A percentile compares a stretch with the other conserved stretches of the same genome.
Evolutionary conservation across 768 basidiomycete species (phyloP).

Genomic region (Podaxis pistillaris): DNA sequence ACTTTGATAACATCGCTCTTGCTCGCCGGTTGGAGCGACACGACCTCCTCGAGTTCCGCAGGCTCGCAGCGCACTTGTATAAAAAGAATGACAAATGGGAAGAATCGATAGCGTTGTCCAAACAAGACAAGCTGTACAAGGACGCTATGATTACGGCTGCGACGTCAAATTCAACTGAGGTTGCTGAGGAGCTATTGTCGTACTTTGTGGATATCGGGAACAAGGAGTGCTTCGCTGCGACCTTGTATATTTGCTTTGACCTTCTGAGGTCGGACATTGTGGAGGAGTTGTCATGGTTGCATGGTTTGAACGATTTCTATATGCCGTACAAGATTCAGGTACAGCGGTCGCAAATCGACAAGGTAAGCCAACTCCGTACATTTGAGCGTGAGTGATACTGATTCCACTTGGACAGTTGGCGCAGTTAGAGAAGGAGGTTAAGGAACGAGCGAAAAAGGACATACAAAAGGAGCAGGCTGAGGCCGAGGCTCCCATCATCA

Average conservation of each 20-base stretch:
- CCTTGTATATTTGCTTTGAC: conserved; percentile 93
- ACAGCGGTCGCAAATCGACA: conserved; percentile 75
- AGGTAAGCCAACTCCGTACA: conserved; percentile 38
- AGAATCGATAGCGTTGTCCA: conserved; percentile 91
- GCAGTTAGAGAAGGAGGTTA: conserved; percentile 84
- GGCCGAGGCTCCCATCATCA: conserved; percentile 84
- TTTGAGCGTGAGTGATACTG: conserved; percentile 7
- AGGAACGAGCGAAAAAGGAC: conserved; percentile 84
- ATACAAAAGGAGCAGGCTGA: conserved; percentile 88
- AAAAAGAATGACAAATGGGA: conserved; percentile 99
- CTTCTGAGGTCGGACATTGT: conserved; percentile 90
- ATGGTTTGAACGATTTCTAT: conserved; percentile 94
- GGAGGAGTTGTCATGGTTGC: conserved; percentile 94
- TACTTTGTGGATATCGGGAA: conserved; percentile 99
- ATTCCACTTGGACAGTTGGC: conserved; percentile 49
- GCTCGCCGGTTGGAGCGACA: conserved; percentile 87
- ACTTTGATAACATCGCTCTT: conserved; percentile 89
- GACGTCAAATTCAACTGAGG: conserved; percentile 76
- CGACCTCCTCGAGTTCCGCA: conserved; percentile 90
- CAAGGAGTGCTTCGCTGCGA: conserved; percentile 94
- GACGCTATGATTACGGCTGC: conserved; percentile 95
- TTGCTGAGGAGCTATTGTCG: conserved; percentile 90
- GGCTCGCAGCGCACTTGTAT: conserved; percentile 94
- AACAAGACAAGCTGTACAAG: conserved; percentile 96
- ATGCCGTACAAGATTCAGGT: conserved; percentile 96